These are phyloP conservation scores for Lunularia cruciata DNA, from an alignment of 225 moss, liverwort and hornwort species.

Conservation along the genomic window DNA sequence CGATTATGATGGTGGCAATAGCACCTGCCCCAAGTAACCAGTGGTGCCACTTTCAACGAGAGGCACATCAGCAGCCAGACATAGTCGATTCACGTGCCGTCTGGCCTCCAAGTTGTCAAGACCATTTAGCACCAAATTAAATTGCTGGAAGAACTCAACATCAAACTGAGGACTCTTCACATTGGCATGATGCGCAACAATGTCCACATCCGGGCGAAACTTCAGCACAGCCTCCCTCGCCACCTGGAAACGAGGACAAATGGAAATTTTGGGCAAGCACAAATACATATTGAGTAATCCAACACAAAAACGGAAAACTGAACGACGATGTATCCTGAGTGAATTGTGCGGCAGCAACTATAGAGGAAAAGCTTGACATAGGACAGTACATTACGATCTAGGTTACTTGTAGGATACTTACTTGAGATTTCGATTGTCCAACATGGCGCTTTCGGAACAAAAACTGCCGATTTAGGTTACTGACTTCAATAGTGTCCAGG, in stretches of 20 bases:
- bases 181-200: conserved; percentile 92
- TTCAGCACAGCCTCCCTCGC: conserved; percentile 92
- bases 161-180: conserved; percentile 88
- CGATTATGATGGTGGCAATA: not conserved
- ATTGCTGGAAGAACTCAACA: conserved; percentile 89
- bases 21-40: conserved; percentile 97
- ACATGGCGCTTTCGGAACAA: conserved; percentile 96
- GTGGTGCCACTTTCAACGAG: conserved; percentile 98
- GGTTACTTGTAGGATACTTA: conserved; percentile 15
- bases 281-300: too few relatives aligned
- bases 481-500: conserved; percentile 99
- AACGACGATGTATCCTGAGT: not conserved
- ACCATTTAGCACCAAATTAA: conserved; percentile 90
- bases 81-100: conserved; percentile 96
- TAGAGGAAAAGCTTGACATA: too few relatives aligned
- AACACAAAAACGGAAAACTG: not conserved
- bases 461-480: conserved; percentile 97
- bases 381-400: too few relatives aligned
- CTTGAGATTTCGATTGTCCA: conserved; percentile 95
- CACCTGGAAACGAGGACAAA: conserved; percentile 45
- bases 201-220: conserved; percentile 85
- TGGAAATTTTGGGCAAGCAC: not conserved
- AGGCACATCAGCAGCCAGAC: conserved; percentile 91
- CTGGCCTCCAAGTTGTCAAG: conserved; percentile 96
- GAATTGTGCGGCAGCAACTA: too few relatives aligned